Evolutionary conservation across 1,284 basidiomycete species (phyloP).

Genomic region (Vanrija sp.): DNA sequence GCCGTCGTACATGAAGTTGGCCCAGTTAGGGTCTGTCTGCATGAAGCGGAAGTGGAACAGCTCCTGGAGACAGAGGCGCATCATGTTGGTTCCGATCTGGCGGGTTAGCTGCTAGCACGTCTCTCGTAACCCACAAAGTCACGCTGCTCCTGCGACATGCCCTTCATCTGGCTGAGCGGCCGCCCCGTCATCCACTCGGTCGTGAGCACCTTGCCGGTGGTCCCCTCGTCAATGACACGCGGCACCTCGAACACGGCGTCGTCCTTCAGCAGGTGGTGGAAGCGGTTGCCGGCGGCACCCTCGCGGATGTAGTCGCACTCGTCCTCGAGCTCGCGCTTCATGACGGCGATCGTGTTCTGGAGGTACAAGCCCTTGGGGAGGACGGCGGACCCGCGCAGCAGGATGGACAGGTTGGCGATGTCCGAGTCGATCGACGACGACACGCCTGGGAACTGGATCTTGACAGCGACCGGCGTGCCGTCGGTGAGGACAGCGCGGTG

Average conservation of each 20-base stretch:
- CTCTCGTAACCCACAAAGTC: conserved; percentile 60
- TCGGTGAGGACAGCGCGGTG: conserved; percentile 67
- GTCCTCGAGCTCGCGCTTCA: conserved; percentile 86
- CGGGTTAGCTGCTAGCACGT: conserved; percentile 3
- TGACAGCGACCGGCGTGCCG: conserved; percentile 67
- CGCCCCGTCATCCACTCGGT: conserved; percentile 82
- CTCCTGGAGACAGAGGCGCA: conserved; percentile 84
- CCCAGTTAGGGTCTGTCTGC: conserved; percentile 99
- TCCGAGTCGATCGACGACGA: conserved; percentile 81
- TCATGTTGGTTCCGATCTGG: conserved; percentile 76
- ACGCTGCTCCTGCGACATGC: conserved; percentile 62
- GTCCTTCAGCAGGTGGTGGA: conserved; percentile 57
- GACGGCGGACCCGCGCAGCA: conserved; percentile 73
- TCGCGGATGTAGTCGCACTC: conserved; percentile 94
- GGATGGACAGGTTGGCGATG: conserved; percentile 75
- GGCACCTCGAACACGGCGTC: conserved; percentile 77
- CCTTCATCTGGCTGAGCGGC: conserved; percentile 66
- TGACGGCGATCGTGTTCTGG: conserved; percentile 79
- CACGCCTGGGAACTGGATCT: conserved; percentile 95
- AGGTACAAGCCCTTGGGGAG: conserved; percentile 86
- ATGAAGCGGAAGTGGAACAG: conserved; percentile 87
- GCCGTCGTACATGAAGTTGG: conserved; percentile 87
- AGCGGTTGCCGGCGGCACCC: conserved; percentile 66
- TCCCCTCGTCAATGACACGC: conserved; percentile 70
- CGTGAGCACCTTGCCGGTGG: conserved; percentile 76